These are phyloP conservation scores for Phoma sp. DNA, from an alignment of 2,329 filamentous ascomycete species.

Conservation along the genomic window DNA sequence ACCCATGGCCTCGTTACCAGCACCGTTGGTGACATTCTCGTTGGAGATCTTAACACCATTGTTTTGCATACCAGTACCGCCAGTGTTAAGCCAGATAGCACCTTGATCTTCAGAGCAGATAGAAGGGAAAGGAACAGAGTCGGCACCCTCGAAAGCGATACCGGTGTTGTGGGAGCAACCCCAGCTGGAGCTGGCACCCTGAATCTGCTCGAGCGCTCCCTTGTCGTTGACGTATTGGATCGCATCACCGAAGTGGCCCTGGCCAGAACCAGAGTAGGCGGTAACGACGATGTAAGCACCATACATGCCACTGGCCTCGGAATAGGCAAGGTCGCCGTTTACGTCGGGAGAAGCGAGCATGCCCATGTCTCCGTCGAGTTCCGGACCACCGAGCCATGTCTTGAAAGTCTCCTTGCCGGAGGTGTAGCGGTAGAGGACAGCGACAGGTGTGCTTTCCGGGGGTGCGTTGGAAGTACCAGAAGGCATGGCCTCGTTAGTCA, in stretches of 20 bases:
- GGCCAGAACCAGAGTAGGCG: conserved; percentile 60
- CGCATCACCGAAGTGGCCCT: conserved; percentile 66
- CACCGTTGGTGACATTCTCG: conserved; percentile 67
- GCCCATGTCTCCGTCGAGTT: conserved; percentile 56
- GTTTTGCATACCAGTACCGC: conserved; percentile 66
- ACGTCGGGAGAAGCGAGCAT: conserved; percentile 62
- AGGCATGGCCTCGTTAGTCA: conserved; percentile 64
- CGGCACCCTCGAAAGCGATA: conserved; percentile 67
- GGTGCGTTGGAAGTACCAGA: conserved; percentile 59
- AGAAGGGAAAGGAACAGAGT: conserved; percentile 63
- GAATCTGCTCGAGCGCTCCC: conserved; percentile 59
- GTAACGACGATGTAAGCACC: conserved; percentile 69
- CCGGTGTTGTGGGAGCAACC: conserved; percentile 71
- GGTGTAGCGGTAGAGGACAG: conserved; percentile 66
- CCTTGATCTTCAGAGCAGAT: conserved; percentile 69
- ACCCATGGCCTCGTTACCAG: conserved; percentile 64
- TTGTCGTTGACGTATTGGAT: conserved; percentile 58
- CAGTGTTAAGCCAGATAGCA: conserved; percentile 69
- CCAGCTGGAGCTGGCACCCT: conserved; percentile 62
- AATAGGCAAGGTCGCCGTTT: conserved; percentile 69
- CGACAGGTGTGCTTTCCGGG: conserved; percentile 57
- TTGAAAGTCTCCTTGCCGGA: conserved; percentile 63
- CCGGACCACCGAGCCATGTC: conserved; percentile 65
- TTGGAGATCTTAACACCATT: conserved; percentile 66
- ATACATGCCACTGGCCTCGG: conserved; percentile 61